Percentiles rank a stretch among this genome's conserved stretches.
These are phyloP conservation scores for Dendrobium catenatum DNA, from an alignment of 106 monocot species.

Conservation along the genomic window DNA sequence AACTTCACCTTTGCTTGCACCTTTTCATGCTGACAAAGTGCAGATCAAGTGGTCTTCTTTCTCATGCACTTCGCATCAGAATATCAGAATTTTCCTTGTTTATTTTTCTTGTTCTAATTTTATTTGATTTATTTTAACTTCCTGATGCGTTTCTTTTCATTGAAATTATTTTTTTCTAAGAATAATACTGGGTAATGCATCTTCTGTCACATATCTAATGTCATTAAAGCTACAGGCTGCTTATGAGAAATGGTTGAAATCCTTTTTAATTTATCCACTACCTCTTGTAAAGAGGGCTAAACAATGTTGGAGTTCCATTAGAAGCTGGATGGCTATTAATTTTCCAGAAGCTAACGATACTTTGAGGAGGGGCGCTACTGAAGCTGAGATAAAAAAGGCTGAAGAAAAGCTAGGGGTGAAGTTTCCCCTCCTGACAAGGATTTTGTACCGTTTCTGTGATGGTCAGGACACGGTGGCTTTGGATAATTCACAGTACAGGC, in stretches of 20 bases:
- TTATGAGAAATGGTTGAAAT: constrained; percentile 22
- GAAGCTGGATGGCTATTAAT: constrained; percentile 55
- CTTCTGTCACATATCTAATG: background rate
- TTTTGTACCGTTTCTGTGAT: constrained; percentile 68
- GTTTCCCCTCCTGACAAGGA: constrained; percentile 45
- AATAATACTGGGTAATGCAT: background rate
- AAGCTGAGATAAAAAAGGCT: constrained; percentile 49
- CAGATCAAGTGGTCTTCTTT: background rate
- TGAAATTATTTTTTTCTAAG: background rate
- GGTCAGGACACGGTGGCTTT: constrained; percentile 49
- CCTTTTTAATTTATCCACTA: constrained; percentile 78
- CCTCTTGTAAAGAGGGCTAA: constrained; percentile 62
- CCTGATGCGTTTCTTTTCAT: background rate
- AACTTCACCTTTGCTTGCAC: too few relatives aligned
- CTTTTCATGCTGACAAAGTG: background rate
- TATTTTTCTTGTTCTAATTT: background rate
- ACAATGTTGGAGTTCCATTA: constrained; percentile 47
- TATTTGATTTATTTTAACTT: background rate
- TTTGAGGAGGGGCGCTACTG: constrained; percentile 74
- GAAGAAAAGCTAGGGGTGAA: constrained; percentile 55
- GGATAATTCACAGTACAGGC: background rate
- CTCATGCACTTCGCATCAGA: background rate
- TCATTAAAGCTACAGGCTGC: constrained; percentile 9
- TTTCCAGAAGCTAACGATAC: constrained; percentile 67
- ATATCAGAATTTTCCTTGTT: background rate